Evolutionary conservation across 148 eudicot species (phyloP), one percentile per base, ranked within the genome.

Genomic region (Rhododendron griersonianum): DNA sequence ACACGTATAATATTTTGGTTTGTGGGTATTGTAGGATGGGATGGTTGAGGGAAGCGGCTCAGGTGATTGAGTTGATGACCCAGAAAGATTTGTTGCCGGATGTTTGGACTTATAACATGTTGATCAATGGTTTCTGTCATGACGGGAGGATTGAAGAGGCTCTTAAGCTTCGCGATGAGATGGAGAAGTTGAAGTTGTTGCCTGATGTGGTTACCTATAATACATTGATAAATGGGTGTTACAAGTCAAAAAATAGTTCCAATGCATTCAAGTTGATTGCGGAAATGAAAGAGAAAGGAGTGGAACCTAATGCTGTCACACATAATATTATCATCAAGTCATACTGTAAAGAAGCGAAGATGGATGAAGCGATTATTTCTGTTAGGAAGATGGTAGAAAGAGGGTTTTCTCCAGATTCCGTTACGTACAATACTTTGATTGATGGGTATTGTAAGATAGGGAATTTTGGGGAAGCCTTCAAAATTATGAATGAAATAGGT

Each of bases 11-110:
- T 85, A 92, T 93, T 25, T 87, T 96, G 91, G 90, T 96, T 82
- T 61, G 87, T 90, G 98, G 97, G 83, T 95, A 94, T 91, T 95
- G 99, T 90, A 93, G 88, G 80, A 91, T 91, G 93, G 95, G 95
- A 59, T 90, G 90, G 95, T 87, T 95, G 87, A 89, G 89, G 88
- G 98, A 96, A 75, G 99, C 96, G 3, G 90, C 91, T 2, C 84
- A 89, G 80, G 86, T 96, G 80, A 84, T 95, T 19, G 95, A 94
- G 78, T 73, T 96, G 91, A 96, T 96, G 97, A 87, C 78, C 8
- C 91, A 91, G 80, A 87, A 91, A 63, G 87, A 88, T 50, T 23
- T 88, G 48, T 87, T 94, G 90, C 98, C 98, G 2, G 97, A 96
- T 90, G 85, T 90, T 88, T 92, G 95, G 97, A 96, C 99, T 25